Evolutionary conservation across 2,329 filamentous ascomycete genomes (phyloP), one percentile per base, ranked within the genome.

Genomic region (Epichloe coenophiala): DNA sequence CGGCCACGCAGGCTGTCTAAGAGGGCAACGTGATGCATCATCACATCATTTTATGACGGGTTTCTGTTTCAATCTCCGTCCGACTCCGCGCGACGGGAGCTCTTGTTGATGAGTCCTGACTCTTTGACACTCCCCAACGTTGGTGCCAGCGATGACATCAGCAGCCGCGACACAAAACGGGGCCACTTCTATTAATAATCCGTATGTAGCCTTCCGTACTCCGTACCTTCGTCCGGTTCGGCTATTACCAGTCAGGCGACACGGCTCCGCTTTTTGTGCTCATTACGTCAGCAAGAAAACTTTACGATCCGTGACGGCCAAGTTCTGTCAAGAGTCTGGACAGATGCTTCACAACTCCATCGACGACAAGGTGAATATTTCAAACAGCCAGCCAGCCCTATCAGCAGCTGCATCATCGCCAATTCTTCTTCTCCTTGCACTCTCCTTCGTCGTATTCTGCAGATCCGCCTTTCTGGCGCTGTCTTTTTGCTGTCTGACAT

Each of bases 241-340:
- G 27, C 8, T 31, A 31, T 2, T 17, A 17, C 27, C 27, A 17
- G 39, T 17, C 39, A 13, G 15, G n/a, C 15, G 17, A 49, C 27
- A 40, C 8, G 17, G 23, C 21, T 38, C 40, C 48, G 36, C 41
- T 45, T 33, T 45, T 44, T 40, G n/a, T n/a, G 11, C 1, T 5
- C 3, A 47, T 56, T 57, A 56, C 52, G 54, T 57, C 56, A 57
- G 55, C 56, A 51, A 45, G 40, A 53, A 59, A 59, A 55, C 47
- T 55, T 54, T 54, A 54, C 55, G 40, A 41, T 15, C 39, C 4
- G 21, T 48, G 40, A 11, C 51, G 40, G 45, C 39, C 46, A 45
- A 38, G 33, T 19, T 19, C 43, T 31, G n/a, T n/a, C n/a, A n/a
- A n/a, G n/a, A n/a, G n/a, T n/a, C 31, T n/a, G 7, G 21, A 48